phyloP scores from a whole-genome alignment of 805 yeast species.

The Saccharomycopsis selenospora region DNA sequence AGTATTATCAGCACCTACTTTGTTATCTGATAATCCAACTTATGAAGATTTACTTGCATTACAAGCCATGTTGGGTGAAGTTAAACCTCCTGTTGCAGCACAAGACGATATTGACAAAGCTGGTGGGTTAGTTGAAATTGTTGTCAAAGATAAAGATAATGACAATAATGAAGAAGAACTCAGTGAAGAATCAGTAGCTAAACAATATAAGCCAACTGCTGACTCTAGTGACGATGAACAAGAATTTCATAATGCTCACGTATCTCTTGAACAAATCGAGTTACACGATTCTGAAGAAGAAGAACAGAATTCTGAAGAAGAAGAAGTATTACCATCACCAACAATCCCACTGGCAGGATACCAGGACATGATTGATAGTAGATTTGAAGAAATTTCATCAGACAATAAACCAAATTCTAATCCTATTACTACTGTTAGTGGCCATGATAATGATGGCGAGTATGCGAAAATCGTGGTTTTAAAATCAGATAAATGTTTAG shows the following conservation, averaged over 20 bases:
- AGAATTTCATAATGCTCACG: neutral
- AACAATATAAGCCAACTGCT: too few species aligned
- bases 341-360: neutral
- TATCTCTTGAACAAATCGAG: neutral
- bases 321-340: conserved; percentile 18
- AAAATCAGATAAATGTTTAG: conserved; percentile 37
- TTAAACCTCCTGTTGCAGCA: conserved; percentile 37
- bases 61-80: conserved; percentile 42
- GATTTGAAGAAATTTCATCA: neutral
- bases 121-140: conserved; percentile 31
- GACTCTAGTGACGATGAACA: neutral
- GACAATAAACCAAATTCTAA: neutral
- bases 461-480: neutral
- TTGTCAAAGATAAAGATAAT: conserved; percentile 9
- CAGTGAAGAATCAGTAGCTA: too few species aligned
- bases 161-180: neutral
- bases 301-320: conserved; percentile 7
- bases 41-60: conserved; percentile 43
- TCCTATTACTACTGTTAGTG: neutral
- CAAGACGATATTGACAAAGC: conserved; percentile 34
- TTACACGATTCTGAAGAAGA: neutral
- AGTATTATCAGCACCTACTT: conserved; percentile 38
- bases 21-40: conserved; percentile 43
- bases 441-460: neutral
- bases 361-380: neutral